Evolutionary conservation across 495 filamentous ascomycete genomes (phyloP).

Genomic region (Annulohypoxylon nitens): DNA sequence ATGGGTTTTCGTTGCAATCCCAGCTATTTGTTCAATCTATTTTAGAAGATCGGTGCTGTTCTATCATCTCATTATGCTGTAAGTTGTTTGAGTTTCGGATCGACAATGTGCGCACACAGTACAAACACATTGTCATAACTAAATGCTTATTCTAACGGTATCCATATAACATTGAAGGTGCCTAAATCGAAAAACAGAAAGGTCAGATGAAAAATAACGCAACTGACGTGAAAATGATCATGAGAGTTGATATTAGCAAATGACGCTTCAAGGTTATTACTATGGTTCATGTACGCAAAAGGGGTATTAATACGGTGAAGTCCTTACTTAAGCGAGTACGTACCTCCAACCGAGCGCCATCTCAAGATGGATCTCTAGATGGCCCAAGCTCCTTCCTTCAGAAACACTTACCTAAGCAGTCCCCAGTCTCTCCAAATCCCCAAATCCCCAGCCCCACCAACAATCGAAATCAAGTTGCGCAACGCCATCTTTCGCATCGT

Average conservation of each 20-base stretch:
- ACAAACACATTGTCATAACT: conserved; percentile 1
- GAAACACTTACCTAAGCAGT: background rate
- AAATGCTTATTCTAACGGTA: background rate
- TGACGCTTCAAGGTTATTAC: background rate
- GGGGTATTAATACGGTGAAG: conserved; percentile 1
- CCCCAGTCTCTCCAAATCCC: background rate
- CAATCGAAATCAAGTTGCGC: conserved; percentile 14
- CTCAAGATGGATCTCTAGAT: background rate
- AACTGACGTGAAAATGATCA: background rate
- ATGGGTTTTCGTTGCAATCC: no score
- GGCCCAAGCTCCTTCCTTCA: conserved; percentile 3
- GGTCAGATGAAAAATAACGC: background rate
- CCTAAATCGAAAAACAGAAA: background rate
- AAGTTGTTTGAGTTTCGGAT: background rate
- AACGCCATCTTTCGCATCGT: conserved; percentile 4
- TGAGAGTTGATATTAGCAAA: background rate
- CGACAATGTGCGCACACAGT: conserved; percentile 19
- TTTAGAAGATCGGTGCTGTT: no score
- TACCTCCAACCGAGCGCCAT: background rate
- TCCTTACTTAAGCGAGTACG: background rate
- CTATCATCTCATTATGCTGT: background rate
- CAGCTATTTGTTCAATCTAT: no score
- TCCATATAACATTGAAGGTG: background rate
- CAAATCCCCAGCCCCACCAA: conserved; percentile 11
- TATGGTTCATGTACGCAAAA: background rate